A percentile compares a stretch with the other conserved stretches of the same genome.
Conservation (phyloP, 257 asterid species). For the Haberlea rhodopensis region DNA sequence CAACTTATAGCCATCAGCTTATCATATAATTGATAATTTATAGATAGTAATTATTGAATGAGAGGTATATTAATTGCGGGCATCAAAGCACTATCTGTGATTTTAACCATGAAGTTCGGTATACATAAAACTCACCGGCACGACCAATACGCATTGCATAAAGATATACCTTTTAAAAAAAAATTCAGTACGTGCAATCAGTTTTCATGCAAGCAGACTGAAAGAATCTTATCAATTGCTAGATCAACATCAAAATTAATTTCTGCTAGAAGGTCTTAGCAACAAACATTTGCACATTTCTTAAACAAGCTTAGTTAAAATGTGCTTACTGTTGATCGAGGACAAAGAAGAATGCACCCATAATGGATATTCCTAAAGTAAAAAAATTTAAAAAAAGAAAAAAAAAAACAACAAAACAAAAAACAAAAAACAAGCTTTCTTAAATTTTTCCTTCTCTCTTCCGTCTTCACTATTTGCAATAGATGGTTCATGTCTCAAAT, state of each 20-base stretch:
- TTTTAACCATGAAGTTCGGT: background rate
- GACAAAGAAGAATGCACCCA: background rate
- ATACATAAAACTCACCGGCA: background rate
- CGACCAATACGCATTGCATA: no score
- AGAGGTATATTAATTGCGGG: background rate
- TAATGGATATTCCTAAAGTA: background rate
- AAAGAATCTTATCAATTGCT: background rate
- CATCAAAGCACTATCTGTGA: no score
- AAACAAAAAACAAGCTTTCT: no score
- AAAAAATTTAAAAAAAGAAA: no score
- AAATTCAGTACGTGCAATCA: no score
- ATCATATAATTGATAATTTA: background rate
- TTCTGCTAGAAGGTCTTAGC: constrained; percentile 8
- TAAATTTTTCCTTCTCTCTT: background rate
- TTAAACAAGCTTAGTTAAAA: background rate
- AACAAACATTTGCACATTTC: background rate
- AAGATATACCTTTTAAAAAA: no score
- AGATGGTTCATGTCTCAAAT: background rate
- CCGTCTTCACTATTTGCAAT: background rate
- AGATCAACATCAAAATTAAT: background rate
- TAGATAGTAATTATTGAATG: background rate
- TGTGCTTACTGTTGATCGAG: constrained; percentile 6
- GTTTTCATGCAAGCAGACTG: no score
- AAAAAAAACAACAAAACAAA: no score
- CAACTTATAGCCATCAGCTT: constrained; percentile 7